phyloP scores from a whole-genome alignment of 1,284 basidiomycete species.

The Calocybe gambosa region DNA sequence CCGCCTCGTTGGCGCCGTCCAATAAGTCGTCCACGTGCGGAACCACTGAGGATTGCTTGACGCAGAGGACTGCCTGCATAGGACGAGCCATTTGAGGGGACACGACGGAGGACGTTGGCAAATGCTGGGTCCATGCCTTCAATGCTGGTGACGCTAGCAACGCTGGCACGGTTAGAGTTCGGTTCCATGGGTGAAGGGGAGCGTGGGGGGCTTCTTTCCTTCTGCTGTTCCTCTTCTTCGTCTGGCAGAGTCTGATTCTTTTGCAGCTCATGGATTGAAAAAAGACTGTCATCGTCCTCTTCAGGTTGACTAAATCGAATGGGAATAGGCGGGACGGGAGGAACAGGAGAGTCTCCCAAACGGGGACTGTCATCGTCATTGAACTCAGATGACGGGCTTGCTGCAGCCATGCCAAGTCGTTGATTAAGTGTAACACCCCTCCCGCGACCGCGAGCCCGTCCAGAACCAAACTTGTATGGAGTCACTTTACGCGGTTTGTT shows the following conservation, averaged over 20 bases:
- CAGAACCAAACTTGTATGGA: constrained; percentile 36
- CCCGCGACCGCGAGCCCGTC: constrained; percentile 43
- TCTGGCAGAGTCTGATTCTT: constrained; percentile 24
- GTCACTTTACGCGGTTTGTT: constrained; percentile 25
- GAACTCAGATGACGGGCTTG: constrained; percentile 47
- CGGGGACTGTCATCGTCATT: constrained; percentile 39
- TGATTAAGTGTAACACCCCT: constrained; percentile 55
- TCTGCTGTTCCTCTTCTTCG: constrained; percentile 27
- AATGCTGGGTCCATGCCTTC: constrained; percentile 84
- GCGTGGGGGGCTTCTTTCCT: constrained; percentile 22
- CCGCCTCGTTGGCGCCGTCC: constrained; percentile 54
- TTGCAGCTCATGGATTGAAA: constrained; percentile 20
- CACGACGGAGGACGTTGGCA: constrained; percentile 65
- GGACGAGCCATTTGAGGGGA: constrained; percentile 50
- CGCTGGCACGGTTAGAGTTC: constrained; percentile 52
- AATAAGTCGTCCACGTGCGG: constrained; percentile 42
- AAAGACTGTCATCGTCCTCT: constrained; percentile 39
- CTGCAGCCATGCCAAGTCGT: constrained; percentile 52
- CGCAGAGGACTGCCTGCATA: constrained; percentile 51
- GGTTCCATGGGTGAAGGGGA: constrained; percentile 35
- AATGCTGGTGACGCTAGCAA: constrained; percentile 65
- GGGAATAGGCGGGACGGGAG: constrained; percentile 46
- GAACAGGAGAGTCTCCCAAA: constrained; percentile 37
- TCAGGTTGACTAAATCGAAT: constrained; percentile 38
- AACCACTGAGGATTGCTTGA: constrained; percentile 43